Evolutionary conservation across 768 basidiomycete species (phyloP), one percentile per base, ranked within the genome.

Genomic region (Rhodotorula diobovata): DNA sequence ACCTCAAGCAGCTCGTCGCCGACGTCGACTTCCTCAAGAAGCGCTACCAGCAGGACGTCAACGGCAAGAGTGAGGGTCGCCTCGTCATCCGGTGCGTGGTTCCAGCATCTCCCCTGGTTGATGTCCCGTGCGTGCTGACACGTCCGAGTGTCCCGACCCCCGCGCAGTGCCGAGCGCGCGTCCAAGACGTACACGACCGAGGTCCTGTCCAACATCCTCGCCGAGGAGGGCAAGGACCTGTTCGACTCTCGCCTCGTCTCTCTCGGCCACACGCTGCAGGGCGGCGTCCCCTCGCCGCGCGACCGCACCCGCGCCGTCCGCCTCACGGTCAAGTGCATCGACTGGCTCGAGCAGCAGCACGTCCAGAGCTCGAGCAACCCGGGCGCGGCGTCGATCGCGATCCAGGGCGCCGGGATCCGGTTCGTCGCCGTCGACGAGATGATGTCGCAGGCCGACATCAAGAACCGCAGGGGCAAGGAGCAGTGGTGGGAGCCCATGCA

Each of bases 161-260:
- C 11, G 45, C 45, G 4, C 77, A 94, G 94, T 66, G 94, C 87
- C 81, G 96, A 99, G 82, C 84, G 83, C 41, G 84, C 95, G 2
- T 97, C 94, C 23, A 82, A 83, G 16, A 90, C 97, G 35, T 99
- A 98, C 83, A 89, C 89, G 23, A 94, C 94, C 14, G 88, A 91
- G 15, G 85, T 96, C 65, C 86, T 99, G 76, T 94, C 89, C 70
- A 90, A 90, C 80, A 96, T 99, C 84, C 82, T 97, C 81, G 89
- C 89, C 77, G 95, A 96, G 79, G 95, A 98, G 81, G 96, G 96
- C n/a, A 88, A 88, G 35, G 73, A 84, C 11, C 83, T 97, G 34
- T 99, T 98, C 79, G 96, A 99, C 81, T 87, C 96, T 30, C 89
- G 96, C 59, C 90, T 88, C 30, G 96, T 95, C n/a, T 90, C 92